Base-by-base conservation (phyloP, 306 rosid genomes). In the Lathyrus aphaca region DNA sequence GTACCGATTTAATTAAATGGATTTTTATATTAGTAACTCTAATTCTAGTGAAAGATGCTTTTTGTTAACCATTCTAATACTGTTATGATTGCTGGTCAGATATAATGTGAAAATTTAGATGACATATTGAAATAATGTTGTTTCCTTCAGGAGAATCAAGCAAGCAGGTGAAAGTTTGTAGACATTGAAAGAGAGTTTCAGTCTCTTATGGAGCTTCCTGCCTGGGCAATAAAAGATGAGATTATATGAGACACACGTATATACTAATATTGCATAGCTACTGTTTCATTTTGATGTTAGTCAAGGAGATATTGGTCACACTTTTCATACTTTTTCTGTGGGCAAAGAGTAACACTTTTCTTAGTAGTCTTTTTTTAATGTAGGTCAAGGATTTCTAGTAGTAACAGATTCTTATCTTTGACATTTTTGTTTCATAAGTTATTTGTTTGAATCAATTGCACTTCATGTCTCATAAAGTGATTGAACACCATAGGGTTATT, bases 121-220 rank as follows among this genome's bases (percentile, higher is more conserved):
- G 25, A 23, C 25, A 23, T 23, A 23, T 23, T 23, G 25, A 23
- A 23, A 23, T 23, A 23, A 23, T 23, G 25, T 23, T 23, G 25
- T 23, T 23, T 23, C 25, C 2, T 23, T 23, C 25, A 23, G 25
- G 25, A 23, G 25, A 23, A 23, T 23, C 25, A 23, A 23, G 25
- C 25, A 23, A 23, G 25, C 25, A 23, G 25, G 25, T 23, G 25
- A 71, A 70, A 42, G 78, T 58, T 74, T 35, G 60, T 59, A 17
- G 74, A 81, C 66, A 69, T 64, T 66, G 64, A 32, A 50, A 23
- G 39, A 74, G 69, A 84, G 57, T 63, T 73, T 46, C 32, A 61
- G 68, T 66, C 51, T 79, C 78, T 62, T 66, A 19, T 66, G 72
- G 48, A 50, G 79, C 73, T 70, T 57, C 42, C 56, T 65, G 19